Evolutionary conservation across 2,329 filamentous ascomycete species (phyloP).

Genomic region (Colletotrichum sp.): DNA sequence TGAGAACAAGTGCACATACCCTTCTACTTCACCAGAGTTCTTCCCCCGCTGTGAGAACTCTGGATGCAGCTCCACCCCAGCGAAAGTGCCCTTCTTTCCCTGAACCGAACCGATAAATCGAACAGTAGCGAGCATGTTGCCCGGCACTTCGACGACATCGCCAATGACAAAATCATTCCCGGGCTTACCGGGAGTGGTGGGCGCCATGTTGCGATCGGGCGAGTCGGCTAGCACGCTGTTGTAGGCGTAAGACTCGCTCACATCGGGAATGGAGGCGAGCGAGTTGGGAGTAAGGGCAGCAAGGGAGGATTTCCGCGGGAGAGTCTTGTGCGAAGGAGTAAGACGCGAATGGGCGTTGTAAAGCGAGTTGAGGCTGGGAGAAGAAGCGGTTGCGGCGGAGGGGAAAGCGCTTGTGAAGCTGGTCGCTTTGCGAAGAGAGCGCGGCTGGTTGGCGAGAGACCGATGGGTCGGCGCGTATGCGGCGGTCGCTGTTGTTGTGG

Average conservation of each 20-base stretch:
- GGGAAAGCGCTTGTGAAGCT: constrained; percentile 37
- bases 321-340: constrained; percentile 38
- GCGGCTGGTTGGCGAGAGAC: constrained; percentile 23
- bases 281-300: constrained; percentile 70
- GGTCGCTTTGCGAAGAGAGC: constrained; percentile 49
- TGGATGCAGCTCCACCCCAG: constrained; percentile 84
- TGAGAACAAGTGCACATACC: constrained; percentile 58
- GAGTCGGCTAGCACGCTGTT: constrained; percentile 57
- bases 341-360: constrained; percentile 57
- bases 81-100: constrained; percentile 90
- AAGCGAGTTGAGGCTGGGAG: constrained; percentile 61
- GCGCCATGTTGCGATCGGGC: constrained; percentile 54
- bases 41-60: constrained; percentile 87
- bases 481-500: constrained; percentile 22
- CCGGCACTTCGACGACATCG: constrained; percentile 88
- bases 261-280: constrained; percentile 71
- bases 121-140: constrained; percentile 88
- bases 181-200: constrained; percentile 58
- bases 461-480: constrained; percentile 22
- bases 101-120: constrained; percentile 87
- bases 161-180: constrained; percentile 71
- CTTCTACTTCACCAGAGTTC: constrained; percentile 95
- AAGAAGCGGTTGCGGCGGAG: constrained; percentile 52
- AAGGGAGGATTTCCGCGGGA: constrained; percentile 74
- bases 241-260: constrained; percentile 66